Evolutionary conservation across 805 yeast genomes (phyloP).

Genomic region (Lipomyces orientalis): DNA sequence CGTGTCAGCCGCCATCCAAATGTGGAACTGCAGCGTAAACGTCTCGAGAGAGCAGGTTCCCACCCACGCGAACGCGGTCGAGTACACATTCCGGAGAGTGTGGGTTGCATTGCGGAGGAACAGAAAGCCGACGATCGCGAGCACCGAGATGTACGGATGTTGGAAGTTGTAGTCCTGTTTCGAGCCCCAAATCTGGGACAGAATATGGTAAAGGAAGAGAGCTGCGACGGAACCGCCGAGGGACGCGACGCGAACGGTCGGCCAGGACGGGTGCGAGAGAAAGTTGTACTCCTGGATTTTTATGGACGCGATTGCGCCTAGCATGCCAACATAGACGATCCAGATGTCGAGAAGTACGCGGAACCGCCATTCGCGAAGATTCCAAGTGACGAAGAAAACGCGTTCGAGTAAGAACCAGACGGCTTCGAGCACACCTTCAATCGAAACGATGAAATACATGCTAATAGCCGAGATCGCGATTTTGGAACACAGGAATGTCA

Average conservation of each 20-base stretch:
- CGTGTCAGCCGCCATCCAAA: slow-evolving; percentile 42
- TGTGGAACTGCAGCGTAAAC: slow-evolving; percentile 40
- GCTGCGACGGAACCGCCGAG: slow-evolving; percentile 29
- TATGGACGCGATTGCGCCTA: slow-evolving; percentile 36
- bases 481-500: slow-evolving; percentile 32
- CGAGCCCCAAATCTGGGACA: slow-evolving; percentile 21
- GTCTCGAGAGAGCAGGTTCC: slow-evolving; percentile 41
- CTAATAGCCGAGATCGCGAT: slow-evolving; percentile 26
- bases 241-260: slow-evolving; percentile 21
- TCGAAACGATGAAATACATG: slow-evolving; percentile 26
- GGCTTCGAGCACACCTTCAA: slow-evolving; percentile 35
- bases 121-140: slow-evolving; percentile 37
- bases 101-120: slow-evolving; percentile 36
- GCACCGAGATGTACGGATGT: slow-evolving; percentile 31
- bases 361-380: slow-evolving; percentile 40
- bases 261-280: slow-evolving; percentile 30
- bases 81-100: slow-evolving; percentile 34
- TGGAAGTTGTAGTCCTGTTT: slow-evolving; percentile 35
- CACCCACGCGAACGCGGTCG: slow-evolving; percentile 38
- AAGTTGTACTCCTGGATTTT: slow-evolving; percentile 30
- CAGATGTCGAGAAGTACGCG: slow-evolving; percentile 38
- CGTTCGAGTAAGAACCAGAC: slow-evolving; percentile 34
- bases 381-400: slow-evolving; percentile 38
- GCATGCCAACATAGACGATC: slow-evolving; percentile 40
- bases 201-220: slow-evolving; percentile 21